Evolutionary conservation across 768 basidiomycete species (phyloP), one percentile per base, ranked within the genome.

Genomic region (Psilocybe subaeruginosa): DNA sequence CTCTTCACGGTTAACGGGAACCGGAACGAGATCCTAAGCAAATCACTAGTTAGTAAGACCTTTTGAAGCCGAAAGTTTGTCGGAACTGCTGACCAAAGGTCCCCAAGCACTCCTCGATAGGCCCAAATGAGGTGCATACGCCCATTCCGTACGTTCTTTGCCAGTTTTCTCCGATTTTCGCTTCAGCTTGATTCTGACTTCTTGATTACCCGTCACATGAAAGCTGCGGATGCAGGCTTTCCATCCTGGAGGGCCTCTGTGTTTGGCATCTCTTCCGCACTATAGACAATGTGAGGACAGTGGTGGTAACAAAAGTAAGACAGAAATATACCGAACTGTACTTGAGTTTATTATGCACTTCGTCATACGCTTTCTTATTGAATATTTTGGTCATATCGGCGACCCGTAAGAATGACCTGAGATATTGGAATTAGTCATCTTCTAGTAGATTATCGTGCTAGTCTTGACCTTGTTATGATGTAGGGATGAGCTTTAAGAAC

Each of bases 361-460:
- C 61, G 4, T 73, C 66, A 59, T 77, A 78, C 2, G 66, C 68
- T 41, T 61, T 63, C 29, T 69, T 66, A 37, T 77, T 66, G 54
- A 74, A 72, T 5, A 71, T 56, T 12, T 63, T 58, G 0, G 74
- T 76, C 66, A 74, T 71, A 11, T 76, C 70, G 9, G 73, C 67
- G 4, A 78, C 67, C 12, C 69, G 70, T 6, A 79, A 64, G 19
- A 75, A 71, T 3, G 77, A 73, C 19, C 78, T 79, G 56, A 43
- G 35, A 29, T 17, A 37, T 52, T 55, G 41, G 19, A 31, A 31
- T 7, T 29, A 19, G 5, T 52, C 30, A 52, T 8, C 30, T 31
- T 31, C 6, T 27, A 19, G 12, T 5, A 0, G 8, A 2, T 12
- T n/a, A 16, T 19, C 4, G 8, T 16, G 16, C 9, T 4, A 27